phyloP scores from a whole-genome alignment of 257 asterid species.

The Ocimum tenuiflorum region DNA sequence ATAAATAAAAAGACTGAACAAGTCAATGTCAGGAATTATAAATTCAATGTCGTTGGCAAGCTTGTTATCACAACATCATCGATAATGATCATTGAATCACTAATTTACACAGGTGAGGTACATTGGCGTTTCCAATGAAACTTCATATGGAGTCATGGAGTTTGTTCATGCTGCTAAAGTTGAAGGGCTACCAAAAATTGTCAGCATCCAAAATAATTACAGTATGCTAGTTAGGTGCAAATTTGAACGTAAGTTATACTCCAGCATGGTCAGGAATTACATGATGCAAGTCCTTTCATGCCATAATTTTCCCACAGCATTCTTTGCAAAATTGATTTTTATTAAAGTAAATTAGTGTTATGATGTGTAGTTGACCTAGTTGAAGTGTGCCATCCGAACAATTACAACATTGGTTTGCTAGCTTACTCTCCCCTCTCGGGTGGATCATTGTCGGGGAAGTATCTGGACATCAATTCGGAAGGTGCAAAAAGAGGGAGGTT shows the following conservation, averaged over 20 bases:
- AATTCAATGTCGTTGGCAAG: not conserved
- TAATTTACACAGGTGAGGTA: conserved; percentile 61
- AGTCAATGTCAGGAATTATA: not conserved
- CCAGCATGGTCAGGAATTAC: not conserved
- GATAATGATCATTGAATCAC: not conserved
- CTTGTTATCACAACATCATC: not conserved
- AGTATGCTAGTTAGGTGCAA: conserved; percentile 73
- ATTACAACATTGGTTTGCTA: conserved; percentile 77
- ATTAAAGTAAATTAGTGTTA: not conserved
- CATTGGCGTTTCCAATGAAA: conserved; percentile 92
- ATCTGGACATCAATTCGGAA: conserved; percentile 59
- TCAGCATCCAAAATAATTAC: conserved; percentile 85
- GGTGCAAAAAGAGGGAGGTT: conserved; percentile 76
- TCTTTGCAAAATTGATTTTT: not conserved
- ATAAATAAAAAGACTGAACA: not conserved
- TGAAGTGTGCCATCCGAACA: conserved; percentile 89
- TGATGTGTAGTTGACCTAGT: conserved; percentile 67
- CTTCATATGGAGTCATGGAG: conserved; percentile 93
- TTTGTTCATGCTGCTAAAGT: conserved; percentile 80
- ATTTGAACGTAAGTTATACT: conserved; percentile 59
- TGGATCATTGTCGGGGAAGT: conserved; percentile 75
- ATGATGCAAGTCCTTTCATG: not conserved
- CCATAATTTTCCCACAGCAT: not conserved
- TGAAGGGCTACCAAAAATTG: conserved; percentile 84
- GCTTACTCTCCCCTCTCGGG: conserved; percentile 90